phyloP scores from a whole-genome alignment of 352 stramenopile genomes.

The Pythium aquatile region DNA sequence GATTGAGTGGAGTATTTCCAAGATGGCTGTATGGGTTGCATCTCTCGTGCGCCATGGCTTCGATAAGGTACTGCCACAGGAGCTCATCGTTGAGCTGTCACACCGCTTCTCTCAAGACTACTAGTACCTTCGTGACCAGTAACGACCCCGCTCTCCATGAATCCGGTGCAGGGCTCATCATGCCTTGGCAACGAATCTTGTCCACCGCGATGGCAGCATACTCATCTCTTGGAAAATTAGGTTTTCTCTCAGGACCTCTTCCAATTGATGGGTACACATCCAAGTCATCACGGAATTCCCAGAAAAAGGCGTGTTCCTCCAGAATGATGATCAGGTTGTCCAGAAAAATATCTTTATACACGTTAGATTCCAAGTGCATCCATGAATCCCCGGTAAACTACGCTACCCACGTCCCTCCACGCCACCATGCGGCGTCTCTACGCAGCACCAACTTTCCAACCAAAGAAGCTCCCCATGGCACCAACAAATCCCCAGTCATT shows the following conservation, averaged over 20 bases:
- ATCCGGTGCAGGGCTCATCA: no score
- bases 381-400: slow-evolving; percentile 3
- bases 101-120: no score
- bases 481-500: background rate
- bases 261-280: slow-evolving; percentile 7
- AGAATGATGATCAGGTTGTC: background rate
- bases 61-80: no score
- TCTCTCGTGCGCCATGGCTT: no score
- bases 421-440: background rate
- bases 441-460: background rate
- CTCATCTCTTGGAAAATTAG: background rate
- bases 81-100: no score
- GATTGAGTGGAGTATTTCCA: no score
- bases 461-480: background rate
- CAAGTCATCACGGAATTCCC: background rate
- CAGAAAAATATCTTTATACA: background rate
- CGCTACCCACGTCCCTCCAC: background rate
- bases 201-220: background rate
- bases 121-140: no score
- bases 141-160: no score
- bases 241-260: background rate
- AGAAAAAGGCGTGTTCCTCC: background rate
- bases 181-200: background rate
- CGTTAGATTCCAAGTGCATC: background rate
- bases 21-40: no score